Base-by-base conservation (phyloP, 257 asterid species). In the Capsicum baccatum region DNA sequence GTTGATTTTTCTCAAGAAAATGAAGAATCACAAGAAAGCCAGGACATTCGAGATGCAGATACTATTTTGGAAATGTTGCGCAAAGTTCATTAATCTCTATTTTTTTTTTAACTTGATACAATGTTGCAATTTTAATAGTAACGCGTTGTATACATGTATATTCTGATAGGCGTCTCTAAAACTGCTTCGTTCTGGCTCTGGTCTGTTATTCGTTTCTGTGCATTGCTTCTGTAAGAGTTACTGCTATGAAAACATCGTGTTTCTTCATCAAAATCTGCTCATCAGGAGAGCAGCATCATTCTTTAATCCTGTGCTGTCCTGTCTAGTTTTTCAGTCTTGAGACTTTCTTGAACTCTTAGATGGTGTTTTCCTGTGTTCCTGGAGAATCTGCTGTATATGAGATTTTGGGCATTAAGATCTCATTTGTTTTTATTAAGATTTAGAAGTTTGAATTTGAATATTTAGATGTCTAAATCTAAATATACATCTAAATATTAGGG, bases 1-100 rank as follows among this genome's bases (percentile, higher is more conserved):
- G 90, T 89, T 58, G 98, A 93, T 88, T 95, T 92, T 89, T 92
- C 97, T 87, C 97, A 92, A 87, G 93, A 87, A 69, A 90, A 88
- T 85, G 96, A 92, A 87, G 95, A 95, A 83, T 95, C 98, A 47
- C 97, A 91, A 84, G 98, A 92, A 57, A 90, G 91, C 90, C 91
- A 86, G 86, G 91, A 85, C 14, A 66, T 90, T 48, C 85, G 89
- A 88, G 90, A 87, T 85, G 79, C 90, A 59, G 88, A 87, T 47
- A 83, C 91, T 83, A 90, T 89, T 44, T 76, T 88, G 87, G 89
- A 86, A 82, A 86, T 83, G 88, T 78, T 87, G 86, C 85, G 83
- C 84, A 88, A 83, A 86, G 84, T 78, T 78, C 50, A 58, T 79
- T 82, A 60, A 83, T 26, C 33, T 26, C 33, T 26, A 15, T 0